Evolutionary conservation across 371 early-diverging fungal species (phyloP).

Genomic region (Nematocida displodere): DNA sequence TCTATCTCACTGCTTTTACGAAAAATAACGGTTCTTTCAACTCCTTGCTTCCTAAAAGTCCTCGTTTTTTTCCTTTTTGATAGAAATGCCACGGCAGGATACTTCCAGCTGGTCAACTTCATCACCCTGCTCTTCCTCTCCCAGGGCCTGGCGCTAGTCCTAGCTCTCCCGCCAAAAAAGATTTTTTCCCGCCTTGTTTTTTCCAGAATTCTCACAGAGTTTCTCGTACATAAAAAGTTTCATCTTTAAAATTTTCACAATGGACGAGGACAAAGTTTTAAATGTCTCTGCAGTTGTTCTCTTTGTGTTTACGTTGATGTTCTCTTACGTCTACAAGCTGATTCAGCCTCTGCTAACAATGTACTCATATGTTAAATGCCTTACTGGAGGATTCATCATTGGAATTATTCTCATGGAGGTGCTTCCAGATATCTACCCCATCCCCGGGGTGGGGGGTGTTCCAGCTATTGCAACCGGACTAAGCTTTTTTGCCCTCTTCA

Average conservation of each 20-base stretch:
- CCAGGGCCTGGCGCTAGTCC: not conserved
- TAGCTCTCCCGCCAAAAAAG: not conserved
- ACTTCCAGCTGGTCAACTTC: not conserved
- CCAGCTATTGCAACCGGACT: slow-evolving; percentile 52
- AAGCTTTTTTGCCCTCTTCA: slow-evolving; percentile 54
- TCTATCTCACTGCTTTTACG: too few relatives aligned
- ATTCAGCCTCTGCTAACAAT: slow-evolving; percentile 36
- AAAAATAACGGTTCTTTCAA: too few relatives aligned
- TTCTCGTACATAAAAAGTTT: slow-evolving; percentile 3
- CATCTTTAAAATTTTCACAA: slow-evolving; percentile 18
- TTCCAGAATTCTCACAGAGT: not conserved
- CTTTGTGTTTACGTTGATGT: slow-evolving; percentile 54
- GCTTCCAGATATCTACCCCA: slow-evolving; percentile 52
- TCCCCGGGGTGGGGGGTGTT: not conserved
- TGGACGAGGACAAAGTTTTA: slow-evolving; percentile 15
- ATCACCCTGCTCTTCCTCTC: not conserved
- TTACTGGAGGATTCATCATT: slow-evolving; percentile 59
- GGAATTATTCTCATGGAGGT: slow-evolving; percentile 57
- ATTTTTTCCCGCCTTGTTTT: not conserved
- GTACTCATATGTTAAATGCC: slow-evolving; percentile 56
- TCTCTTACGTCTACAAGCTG: slow-evolving; percentile 46
- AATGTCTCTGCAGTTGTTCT: slow-evolving; percentile 19
- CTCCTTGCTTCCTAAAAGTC: too few relatives aligned
- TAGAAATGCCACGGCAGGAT: not conserved
- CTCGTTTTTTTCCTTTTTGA: not conserved